Base-by-base conservation (phyloP, 2,329 filamentous ascomycete genomes). In the Macroventuria anomochaeta region DNA sequence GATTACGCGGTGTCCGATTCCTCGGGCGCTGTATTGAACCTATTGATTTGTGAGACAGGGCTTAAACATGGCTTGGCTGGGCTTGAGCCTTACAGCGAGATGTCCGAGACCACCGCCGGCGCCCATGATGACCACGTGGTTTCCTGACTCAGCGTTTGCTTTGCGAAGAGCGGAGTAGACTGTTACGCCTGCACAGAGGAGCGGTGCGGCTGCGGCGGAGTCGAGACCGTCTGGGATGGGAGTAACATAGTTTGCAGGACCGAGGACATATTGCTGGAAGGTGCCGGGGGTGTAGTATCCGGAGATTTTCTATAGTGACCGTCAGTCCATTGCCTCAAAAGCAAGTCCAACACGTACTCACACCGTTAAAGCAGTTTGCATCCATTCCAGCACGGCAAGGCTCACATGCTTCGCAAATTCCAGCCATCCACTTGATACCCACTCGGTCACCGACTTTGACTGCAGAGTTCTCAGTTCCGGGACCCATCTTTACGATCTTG, bases 281-380 rank as follows among this genome's bases (percentile, higher is more conserved):
- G 87, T 90, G 31, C 87, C 87, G 0, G 87, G 87, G 0, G 82
- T 85, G 69, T 85, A 88, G 74, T 88, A 89, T 5, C 87, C 87
- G 0, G 82, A 86, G 41, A 89, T 63, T 73, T 76, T 75, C 69
- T 75, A 21, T n/a, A 28, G 23, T 1, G 7, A 17, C 11, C 5
- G 13, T 37, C 31, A 46, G n/a, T 15, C 7, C 3, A 8, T 33
- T 17, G 7, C 8, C 17, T 20, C 13, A 33, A 7, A 21, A 17
- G 13, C 5, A 13, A 31, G 4, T 21, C 5, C 0, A 3, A 20
- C n/a, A 11, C 2, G 18, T 21, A 69, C 72, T 59, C 46, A 74
- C 72, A 12, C 64, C 71, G 29, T 38, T 65, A 41, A 67, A 70
- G 52, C 71, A 74, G 28, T 52, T 62, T 10, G 67, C 70, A 58